Base-by-base conservation (phyloP, 352 stramenopile species). In the Paralagenidium karlingii region DNA sequence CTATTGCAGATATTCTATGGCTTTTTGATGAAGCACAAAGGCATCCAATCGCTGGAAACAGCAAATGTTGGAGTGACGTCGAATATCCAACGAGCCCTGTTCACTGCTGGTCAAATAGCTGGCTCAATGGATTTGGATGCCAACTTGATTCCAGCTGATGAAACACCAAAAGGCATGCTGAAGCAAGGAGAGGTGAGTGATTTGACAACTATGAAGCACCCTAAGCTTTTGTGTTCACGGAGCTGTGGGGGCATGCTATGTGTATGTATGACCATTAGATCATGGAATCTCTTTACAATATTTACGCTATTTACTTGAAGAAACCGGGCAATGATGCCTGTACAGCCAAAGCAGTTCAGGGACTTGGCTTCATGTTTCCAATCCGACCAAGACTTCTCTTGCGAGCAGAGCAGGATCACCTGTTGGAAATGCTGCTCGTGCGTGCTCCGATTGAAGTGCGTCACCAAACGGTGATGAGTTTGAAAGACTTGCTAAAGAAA, bases 301-400 rank as follows among this genome's bases (percentile, higher is more conserved):
- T 67, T 2, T 90, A 83, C 45, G 42, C 41, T 7, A 47, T 48
- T 9, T 90, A 68, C 38, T 24, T 81, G 27, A 50, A 49, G 10
- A 55, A 71, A 15, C 44, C 46, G 28, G 59, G 62, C 5, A 81
- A 68, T 36, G 30, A 60, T 24, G 34, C 44, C 7, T 86, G 74
- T 27, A 53, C 55, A 12, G 60, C 70, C 18, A 93, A 88, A 53
- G 76, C 71, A 44, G 68, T 86, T 0, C 79, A 90, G 55, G 79
- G 71, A 13, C 57, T 93, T n/a, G 75, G 77, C 0, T 93, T 82
- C 29, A 34, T 93, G 5, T 85, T 89, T 43, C 65, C 67, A 7
- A 55, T 66, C 10, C 60, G 69, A 5, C 77, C 76, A 2, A 60
- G 64, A 34, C 48, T 90, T 4, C 68, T 93, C 28, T 55, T 93